These are phyloP conservation scores for Lactarius evosmus DNA, from an alignment of 768 basidiomycete species.

Conservation along the genomic window DNA sequence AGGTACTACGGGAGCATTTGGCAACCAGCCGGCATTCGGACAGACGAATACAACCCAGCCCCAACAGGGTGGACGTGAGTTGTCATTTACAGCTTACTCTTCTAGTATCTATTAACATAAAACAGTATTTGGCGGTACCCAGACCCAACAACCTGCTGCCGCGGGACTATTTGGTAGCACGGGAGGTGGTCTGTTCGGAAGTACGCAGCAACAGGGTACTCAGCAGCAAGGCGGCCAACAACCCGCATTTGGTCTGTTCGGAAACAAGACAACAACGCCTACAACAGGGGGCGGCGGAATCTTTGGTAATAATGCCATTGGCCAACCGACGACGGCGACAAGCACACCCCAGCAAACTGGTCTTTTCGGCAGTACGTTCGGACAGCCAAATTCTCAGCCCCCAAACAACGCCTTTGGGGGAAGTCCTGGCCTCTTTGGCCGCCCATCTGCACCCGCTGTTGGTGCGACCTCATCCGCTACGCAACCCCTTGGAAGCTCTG, in stretches of 20 bases:
- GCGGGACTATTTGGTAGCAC: constrained; percentile 25
- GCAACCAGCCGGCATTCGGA: constrained; percentile 23
- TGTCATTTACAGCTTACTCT: background rate
- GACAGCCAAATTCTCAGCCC: constrained; percentile 40
- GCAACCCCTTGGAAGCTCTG: constrained; percentile 19
- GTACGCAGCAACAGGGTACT: constrained; percentile 20
- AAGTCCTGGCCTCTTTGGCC: constrained; percentile 32
- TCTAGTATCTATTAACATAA: background rate
- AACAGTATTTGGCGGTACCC: constrained; percentile 30
- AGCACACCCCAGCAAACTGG: constrained; percentile 21
- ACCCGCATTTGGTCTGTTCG: constrained; percentile 33
- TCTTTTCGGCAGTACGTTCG: constrained; percentile 44
- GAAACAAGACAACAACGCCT: constrained; percentile 35
- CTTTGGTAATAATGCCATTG: constrained; percentile 40
- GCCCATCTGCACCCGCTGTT: constrained; percentile 15
- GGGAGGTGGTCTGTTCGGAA: constrained; percentile 27
- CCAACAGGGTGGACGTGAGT: constrained; percentile 29
- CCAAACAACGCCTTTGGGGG: constrained; percentile 27
- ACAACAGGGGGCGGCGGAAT: constrained; percentile 37
- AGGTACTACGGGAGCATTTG: constrained; percentile 30
- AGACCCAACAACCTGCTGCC: constrained; percentile 27
- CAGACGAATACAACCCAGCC: constrained; percentile 24
- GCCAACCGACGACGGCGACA: constrained; percentile 29
- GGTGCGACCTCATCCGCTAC: constrained; percentile 5
- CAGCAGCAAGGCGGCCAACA: constrained; percentile 24